Conservation (phyloP, 768 basidiomycete genomes). For the Guyanaporus albipodus region DNA sequence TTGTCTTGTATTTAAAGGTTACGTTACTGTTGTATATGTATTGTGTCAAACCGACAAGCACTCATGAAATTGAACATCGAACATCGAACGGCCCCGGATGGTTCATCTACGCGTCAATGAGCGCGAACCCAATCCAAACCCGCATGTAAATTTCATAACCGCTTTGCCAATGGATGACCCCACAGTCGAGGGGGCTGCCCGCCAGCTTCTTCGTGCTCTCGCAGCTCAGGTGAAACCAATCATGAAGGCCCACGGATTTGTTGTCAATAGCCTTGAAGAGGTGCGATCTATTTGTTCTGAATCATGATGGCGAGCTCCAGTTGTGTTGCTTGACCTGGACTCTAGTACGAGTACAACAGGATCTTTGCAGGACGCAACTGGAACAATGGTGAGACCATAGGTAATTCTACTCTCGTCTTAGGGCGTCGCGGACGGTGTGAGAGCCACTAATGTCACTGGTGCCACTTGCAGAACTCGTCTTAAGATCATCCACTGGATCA, state of each 20-base stretch:
- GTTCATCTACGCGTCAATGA: conserved; percentile 74
- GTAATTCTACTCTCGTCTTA: conserved; percentile 32
- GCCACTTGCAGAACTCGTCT: conserved; percentile 60
- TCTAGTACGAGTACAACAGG: conserved; percentile 70
- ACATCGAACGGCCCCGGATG: conserved; percentile 36
- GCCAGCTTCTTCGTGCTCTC: conserved; percentile 69
- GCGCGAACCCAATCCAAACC: conserved; percentile 67
- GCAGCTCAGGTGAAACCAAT: conserved; percentile 81
- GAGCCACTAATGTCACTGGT: neutral
- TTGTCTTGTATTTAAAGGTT: no score
- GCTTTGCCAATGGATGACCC: conserved; percentile 43
- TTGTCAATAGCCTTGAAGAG: conserved; percentile 79
- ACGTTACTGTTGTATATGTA: neutral
- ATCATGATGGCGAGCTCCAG: neutral
- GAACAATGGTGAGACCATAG: conserved; percentile 79
- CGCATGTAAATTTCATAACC: conserved; percentile 72
- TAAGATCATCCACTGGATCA: conserved; percentile 56
- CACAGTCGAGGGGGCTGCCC: conserved; percentile 56
- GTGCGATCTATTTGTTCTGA: conserved; percentile 33
- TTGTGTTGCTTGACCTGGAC: neutral
- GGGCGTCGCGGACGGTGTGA: neutral
- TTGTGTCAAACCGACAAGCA: no score
- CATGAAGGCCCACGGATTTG: conserved; percentile 77
- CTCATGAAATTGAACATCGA: no score
- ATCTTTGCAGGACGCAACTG: conserved; percentile 85